phyloP scores from a whole-genome alignment of 163 green algal species.

The Scenedesmus sp. region DNA sequence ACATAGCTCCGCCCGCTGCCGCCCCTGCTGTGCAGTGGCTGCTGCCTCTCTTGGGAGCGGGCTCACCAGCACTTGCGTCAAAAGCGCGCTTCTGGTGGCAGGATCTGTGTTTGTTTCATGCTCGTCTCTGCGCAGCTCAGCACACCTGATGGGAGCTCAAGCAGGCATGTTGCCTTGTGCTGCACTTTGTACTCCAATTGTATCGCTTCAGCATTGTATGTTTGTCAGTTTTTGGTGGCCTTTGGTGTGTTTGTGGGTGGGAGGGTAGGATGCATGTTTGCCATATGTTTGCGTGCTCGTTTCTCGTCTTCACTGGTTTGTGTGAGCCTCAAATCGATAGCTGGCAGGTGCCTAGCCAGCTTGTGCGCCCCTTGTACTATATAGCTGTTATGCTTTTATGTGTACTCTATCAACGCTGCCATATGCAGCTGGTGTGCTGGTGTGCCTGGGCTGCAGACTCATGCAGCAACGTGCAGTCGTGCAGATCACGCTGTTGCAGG shows the following conservation, averaged over 20 bases:
- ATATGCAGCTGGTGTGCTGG: conserved; percentile 5
- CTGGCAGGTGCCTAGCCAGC: not conserved
- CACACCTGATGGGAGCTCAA: too few relatives aligned
- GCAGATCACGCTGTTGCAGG: not conserved
- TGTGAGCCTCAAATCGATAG: not conserved
- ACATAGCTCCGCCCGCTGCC: not conserved
- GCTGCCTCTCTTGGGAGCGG: not conserved
- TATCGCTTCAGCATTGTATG: not conserved
- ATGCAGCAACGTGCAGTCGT: not conserved
- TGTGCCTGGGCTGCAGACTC: not conserved
- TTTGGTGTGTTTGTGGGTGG: not conserved
- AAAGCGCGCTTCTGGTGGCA: not conserved
- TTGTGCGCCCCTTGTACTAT: not conserved
- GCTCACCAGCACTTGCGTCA: not conserved
- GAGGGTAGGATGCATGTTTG: not conserved
- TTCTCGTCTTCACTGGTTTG: not conserved
- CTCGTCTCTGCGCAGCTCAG: too few relatives aligned
- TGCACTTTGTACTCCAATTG: too few relatives aligned
- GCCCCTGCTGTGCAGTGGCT: not conserved
- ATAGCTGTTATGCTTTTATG: not conserved
- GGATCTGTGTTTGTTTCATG: not conserved
- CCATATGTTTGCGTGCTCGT: not conserved
- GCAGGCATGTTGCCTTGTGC: too few relatives aligned
- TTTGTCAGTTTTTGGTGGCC: not conserved
- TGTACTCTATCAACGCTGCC: not conserved